These are phyloP conservation scores for Phytophthora brassicae DNA, from an alignment of 352 stramenopile genomes.

Conservation along the genomic window DNA sequence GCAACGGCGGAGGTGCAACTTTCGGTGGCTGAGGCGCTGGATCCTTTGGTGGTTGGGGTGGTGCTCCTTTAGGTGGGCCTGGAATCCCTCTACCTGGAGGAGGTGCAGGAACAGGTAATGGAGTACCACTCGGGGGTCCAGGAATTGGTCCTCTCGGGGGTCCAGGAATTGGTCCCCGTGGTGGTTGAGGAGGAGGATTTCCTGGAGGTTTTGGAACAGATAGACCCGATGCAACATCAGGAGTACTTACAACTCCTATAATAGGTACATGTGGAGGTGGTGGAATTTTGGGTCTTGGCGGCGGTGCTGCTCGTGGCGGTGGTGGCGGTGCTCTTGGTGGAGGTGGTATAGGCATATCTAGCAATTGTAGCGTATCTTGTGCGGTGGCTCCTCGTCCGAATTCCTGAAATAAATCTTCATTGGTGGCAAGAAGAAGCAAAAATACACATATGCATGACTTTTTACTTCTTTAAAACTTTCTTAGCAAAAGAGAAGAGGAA, in stretches of 20 bases:
- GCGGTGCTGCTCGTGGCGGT: slow-evolving; percentile 21
- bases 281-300: slow-evolving; percentile 20
- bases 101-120: slow-evolving; percentile 9
- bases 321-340: slow-evolving; percentile 16
- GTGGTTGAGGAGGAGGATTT: slow-evolving; percentile 1
- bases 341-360: slow-evolving; percentile 20
- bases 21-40: slow-evolving; percentile 55
- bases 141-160: slow-evolving; percentile 10
- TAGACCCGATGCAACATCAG: background rate
- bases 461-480: too few relatives aligned
- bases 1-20: slow-evolving; percentile 38
- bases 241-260: background rate
- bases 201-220: slow-evolving; percentile 2
- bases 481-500: slow-evolving; percentile 1
- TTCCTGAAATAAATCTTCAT: background rate
- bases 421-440: background rate
- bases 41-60: slow-evolving; percentile 48
- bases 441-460: background rate
- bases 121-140: slow-evolving; percentile 28
- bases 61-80: slow-evolving; percentile 38
- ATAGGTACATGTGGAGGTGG: slow-evolving; percentile 16
- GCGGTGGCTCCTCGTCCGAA: background rate
- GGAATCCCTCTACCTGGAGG: background rate
- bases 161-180: background rate
- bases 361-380: slow-evolving; percentile 19